A percentile compares a stretch with the other conserved stretches of the same genome.
These are phyloP conservation scores for Arthrobotrys musiformis DNA, from an alignment of 2,329 filamentous ascomycete species.

Conservation along the genomic window DNA sequence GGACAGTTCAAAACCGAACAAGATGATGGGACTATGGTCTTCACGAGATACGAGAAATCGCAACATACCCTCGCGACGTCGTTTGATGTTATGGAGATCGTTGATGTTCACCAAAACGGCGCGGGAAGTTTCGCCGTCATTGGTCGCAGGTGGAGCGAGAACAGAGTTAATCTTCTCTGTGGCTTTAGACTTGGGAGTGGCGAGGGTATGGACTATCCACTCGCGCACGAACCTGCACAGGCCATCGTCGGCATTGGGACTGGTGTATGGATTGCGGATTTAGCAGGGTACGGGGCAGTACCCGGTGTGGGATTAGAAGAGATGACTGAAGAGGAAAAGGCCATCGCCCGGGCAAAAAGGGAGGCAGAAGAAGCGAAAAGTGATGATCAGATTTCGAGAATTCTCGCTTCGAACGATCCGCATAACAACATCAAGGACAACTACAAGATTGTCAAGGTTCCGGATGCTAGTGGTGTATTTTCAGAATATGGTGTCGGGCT, in stretches of 20 bases:
- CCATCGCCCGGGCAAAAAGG: not conserved
- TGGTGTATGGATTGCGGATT: constrained; percentile 47
- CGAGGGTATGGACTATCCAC: constrained; percentile 38
- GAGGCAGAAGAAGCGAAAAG: not conserved
- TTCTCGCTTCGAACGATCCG: not conserved
- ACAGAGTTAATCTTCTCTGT: constrained; percentile 46
- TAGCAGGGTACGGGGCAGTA: constrained; percentile 44
- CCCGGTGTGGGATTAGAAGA: constrained; percentile 44
- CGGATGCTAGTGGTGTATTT: constrained; percentile 42
- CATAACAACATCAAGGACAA: not conserved
- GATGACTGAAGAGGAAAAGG: constrained; percentile 18
- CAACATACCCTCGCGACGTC: constrained; percentile 48
- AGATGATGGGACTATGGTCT: constrained; percentile 49
- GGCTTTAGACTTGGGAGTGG: constrained; percentile 50
- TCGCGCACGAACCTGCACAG: constrained; percentile 38
- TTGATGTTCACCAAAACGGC: constrained; percentile 44
- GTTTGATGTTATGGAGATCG: constrained; percentile 51
- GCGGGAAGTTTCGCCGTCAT: constrained; percentile 47
- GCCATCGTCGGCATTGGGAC: constrained; percentile 39
- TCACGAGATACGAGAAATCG: constrained; percentile 49
- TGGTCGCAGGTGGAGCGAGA: constrained; percentile 46
- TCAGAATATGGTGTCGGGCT: constrained; percentile 41
- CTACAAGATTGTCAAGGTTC: constrained; percentile 27
- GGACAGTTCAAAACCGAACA: constrained; percentile 45
- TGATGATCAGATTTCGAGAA: not conserved